phyloP scores from a whole-genome alignment of 1,284 basidiomycete species.

The Xanthoconium separans region DNA sequence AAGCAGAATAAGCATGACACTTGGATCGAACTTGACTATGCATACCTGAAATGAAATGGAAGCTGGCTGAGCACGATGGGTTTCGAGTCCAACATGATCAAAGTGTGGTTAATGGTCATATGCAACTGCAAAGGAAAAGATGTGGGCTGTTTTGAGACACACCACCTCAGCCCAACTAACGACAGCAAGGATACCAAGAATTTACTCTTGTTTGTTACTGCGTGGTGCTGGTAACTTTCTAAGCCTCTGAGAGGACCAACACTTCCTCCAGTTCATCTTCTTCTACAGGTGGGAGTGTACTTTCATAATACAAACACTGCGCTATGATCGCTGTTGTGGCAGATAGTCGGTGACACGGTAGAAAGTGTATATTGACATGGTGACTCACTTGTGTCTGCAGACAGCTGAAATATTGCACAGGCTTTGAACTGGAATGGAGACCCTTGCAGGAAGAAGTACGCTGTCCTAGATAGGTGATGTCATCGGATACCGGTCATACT shows the following conservation, averaged over 20 bases:
- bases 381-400: conserved; percentile 67
- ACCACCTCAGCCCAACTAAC: conserved; percentile 7
- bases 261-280: conserved; percentile 75
- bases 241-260: conserved; percentile 59
- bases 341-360: conserved; percentile 13
- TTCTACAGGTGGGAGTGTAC: conserved; percentile 53
- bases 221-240: conserved; percentile 33
- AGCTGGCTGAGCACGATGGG: conserved; percentile 89
- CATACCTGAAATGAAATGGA: conserved; percentile 96
- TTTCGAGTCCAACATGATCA: conserved; percentile 53
- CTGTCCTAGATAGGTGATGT: conserved; percentile 47
- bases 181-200: conserved; percentile 22
- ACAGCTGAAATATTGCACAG: conserved; percentile 79
- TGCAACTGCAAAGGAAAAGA: conserved; percentile 16
- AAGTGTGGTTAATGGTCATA: conserved; percentile 19
- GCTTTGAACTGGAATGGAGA: conserved; percentile 78
- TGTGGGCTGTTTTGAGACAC: conserved; percentile 25
- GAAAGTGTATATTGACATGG: conserved; percentile 9
- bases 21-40: conserved; percentile 31
- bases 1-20: conserved; percentile 31
- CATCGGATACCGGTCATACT: conserved; percentile 7
- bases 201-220: conserved; percentile 33
- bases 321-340: conserved; percentile 54
- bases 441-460: conserved; percentile 72
- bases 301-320: conserved; percentile 73